Evolutionary conservation across 306 rosid species (phyloP).

Genomic region (Vachellia collinsii): DNA sequence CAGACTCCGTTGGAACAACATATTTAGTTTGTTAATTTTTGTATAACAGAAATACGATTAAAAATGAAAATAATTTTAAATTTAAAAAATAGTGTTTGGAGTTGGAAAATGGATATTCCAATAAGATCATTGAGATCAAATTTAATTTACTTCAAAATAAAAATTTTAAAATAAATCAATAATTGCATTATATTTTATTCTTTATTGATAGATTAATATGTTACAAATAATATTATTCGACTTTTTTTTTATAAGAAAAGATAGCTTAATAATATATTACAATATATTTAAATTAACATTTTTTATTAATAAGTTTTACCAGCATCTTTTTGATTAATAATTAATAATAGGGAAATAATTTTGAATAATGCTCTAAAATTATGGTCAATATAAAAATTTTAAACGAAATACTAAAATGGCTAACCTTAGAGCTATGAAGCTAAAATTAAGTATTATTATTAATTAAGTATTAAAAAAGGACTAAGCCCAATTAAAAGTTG

Average conservation of each 20-base stretch:
- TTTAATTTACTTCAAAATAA: neutral
- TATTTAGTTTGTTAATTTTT: too few relatives aligned
- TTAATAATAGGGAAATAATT: neutral
- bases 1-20: too few relatives aligned
- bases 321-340: neutral
- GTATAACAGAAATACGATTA: too few relatives aligned
- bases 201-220: neutral
- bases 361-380: neutral
- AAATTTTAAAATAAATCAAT: neutral
- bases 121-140: too few relatives aligned
- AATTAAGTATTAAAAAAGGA: neutral
- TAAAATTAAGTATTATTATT: neutral
- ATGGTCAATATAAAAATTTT: neutral
- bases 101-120: neutral
- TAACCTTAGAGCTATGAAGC: neutral
- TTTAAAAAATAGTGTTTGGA: neutral
- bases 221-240: neutral
- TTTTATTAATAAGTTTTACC: too few relatives aligned
- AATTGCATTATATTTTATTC: neutral
- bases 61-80: neutral
- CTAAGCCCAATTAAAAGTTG: conserved; percentile 37
- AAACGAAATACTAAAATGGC: neutral
- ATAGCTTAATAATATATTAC: neutral
- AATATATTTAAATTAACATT: neutral
- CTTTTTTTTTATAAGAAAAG: too few relatives aligned